Conservation (phyloP, 129 eudicot genomes). For the Smallanthus sonchifolius region DNA sequence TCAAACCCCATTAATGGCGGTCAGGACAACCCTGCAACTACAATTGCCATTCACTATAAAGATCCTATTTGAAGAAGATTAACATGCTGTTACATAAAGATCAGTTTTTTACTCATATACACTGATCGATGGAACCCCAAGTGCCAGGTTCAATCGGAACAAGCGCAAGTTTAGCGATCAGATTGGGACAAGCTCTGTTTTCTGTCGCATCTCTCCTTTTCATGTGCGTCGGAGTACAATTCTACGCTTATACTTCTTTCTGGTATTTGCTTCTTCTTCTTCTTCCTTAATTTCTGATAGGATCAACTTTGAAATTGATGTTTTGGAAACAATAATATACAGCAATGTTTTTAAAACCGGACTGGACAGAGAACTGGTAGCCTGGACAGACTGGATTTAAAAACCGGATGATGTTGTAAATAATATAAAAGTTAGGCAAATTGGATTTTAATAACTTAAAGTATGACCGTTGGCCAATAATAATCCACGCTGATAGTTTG, state of each 20-base stretch:
- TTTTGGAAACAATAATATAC: too few relatives aligned
- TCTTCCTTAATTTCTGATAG: not conserved
- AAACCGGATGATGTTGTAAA: too few relatives aligned
- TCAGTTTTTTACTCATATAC: not conserved
- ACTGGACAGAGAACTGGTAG: too few relatives aligned
- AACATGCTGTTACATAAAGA: not conserved
- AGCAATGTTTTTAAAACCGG: too few relatives aligned
- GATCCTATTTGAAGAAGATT: not conserved
- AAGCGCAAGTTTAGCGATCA: conserved; percentile 81
- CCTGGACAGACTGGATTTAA: too few relatives aligned
- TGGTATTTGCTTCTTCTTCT: conserved; percentile 41
- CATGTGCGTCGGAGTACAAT: conserved; percentile 72
- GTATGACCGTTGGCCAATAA: too few relatives aligned
- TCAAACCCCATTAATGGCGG: conserved; percentile 19
- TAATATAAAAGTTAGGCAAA: too few relatives aligned
- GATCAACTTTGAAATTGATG: not conserved
- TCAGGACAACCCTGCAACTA: not conserved
- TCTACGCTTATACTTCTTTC: conserved; percentile 86
- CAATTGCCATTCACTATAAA: not conserved
- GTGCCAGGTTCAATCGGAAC: conserved; percentile 86
- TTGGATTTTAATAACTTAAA: too few relatives aligned
- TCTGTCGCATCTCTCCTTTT: conserved; percentile 83
- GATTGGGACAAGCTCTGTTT: conserved; percentile 81
- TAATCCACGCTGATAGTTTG: too few relatives aligned
- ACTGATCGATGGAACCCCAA: conserved; percentile 40